A percentile compares a stretch with the other conserved stretches of the same genome.
These are phyloP conservation scores for Cocos nucifera DNA, from an alignment of 176 grass and related monocot species.

Conservation along the genomic window DNA sequence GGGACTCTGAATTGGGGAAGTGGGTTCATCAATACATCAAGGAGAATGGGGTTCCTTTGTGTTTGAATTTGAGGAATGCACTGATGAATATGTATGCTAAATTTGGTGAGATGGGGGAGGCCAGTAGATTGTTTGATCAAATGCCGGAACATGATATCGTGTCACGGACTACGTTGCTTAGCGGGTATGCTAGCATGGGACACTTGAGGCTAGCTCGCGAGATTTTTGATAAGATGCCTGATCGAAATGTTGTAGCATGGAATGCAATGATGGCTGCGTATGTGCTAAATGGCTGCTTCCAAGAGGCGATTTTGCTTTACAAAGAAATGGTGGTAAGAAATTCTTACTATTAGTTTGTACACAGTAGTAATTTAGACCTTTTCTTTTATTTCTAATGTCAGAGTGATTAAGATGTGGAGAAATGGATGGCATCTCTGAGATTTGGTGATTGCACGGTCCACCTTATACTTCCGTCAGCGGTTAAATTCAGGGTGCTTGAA, in stretches of 20 bases:
- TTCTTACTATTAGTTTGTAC: not conserved
- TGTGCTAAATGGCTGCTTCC: not conserved
- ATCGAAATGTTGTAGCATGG: not conserved
- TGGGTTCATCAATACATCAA: not conserved
- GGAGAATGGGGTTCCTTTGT: not conserved
- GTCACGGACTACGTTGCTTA: not conserved
- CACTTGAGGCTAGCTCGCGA: not conserved
- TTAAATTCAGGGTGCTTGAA: no score
- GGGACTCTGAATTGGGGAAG: not conserved
- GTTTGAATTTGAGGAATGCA: constrained; percentile 1
- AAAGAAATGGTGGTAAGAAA: not conserved
- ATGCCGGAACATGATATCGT: not conserved
- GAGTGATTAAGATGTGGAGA: no score
- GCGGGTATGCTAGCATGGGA: not conserved
- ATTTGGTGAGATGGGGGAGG: not conserved
- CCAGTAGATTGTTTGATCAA: not conserved
- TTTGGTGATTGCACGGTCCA: no score
- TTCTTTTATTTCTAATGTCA: no score
- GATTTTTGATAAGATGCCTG: not conserved
- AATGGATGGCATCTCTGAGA: no score
- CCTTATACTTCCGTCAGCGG: no score
- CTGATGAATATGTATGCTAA: constrained; percentile 2
- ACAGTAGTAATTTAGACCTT: not conserved
- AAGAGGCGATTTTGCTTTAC: not conserved
- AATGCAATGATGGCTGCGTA: not conserved